Conservation (phyloP, 2,329 filamentous ascomycete genomes). For the Alternaria gansuensis region DNA sequence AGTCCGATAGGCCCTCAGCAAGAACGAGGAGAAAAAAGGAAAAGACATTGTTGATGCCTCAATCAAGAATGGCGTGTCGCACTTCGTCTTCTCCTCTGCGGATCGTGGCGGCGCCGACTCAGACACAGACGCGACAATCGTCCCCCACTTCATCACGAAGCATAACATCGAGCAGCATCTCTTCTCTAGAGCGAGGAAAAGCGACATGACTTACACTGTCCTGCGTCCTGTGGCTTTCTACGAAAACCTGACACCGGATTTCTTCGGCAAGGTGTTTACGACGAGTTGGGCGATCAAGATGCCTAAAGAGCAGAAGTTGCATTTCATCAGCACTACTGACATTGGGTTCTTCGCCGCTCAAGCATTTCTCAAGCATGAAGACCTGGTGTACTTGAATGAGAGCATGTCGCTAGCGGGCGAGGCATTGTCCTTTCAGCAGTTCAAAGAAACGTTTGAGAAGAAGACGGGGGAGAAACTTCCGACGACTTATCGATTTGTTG, state of each 20-base stretch:
- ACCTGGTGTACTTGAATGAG: constrained; percentile 49
- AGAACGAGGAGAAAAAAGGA: constrained; percentile 49
- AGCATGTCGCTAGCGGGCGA: constrained; percentile 60
- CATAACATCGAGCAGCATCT: constrained; percentile 69
- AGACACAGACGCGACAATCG: constrained; percentile 61
- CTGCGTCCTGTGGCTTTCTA: constrained; percentile 69
- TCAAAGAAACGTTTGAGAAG: constrained; percentile 54
- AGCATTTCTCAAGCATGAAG: constrained; percentile 54
- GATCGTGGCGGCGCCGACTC: constrained; percentile 54
- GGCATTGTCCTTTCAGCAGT: constrained; percentile 56
- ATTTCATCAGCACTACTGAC: constrained; percentile 52
- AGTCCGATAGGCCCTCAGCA: constrained; percentile 28
- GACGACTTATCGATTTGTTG: constrained; percentile 52
- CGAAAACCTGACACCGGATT: constrained; percentile 62
- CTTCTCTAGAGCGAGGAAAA: constrained; percentile 48
- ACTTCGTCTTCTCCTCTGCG: constrained; percentile 52
- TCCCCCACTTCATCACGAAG: constrained; percentile 70
- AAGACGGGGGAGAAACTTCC: constrained; percentile 56
- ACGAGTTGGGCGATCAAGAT: constrained; percentile 50
- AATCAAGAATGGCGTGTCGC: constrained; percentile 41
- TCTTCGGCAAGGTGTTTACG: constrained; percentile 58
- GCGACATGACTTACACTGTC: constrained; percentile 65
- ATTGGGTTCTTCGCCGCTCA: constrained; percentile 61
- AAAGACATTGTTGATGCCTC: constrained; percentile 51
- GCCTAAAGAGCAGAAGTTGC: constrained; percentile 48